Evolutionary conservation across 257 asterid genomes (phyloP).

Genomic region (Plantago elongata): DNA sequence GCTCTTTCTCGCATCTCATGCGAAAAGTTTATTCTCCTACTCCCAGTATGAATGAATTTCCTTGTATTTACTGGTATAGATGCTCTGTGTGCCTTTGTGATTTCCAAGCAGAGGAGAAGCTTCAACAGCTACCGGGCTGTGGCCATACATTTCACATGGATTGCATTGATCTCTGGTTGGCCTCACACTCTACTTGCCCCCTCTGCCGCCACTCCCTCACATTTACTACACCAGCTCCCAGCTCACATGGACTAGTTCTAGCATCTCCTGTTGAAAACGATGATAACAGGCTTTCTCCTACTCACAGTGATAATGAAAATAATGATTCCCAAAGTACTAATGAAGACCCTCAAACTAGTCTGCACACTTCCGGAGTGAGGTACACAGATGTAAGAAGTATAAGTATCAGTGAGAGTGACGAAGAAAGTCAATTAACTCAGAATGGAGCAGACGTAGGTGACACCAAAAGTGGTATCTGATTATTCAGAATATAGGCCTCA

Average conservation of each 20-base stretch:
- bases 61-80: constrained; percentile 26
- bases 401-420: constrained; percentile 16
- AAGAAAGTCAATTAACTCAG: not conserved
- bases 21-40: no score
- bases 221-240: constrained; percentile 27
- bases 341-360: constrained; percentile 35
- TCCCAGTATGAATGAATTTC: not conserved
- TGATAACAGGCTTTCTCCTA: constrained; percentile 10
- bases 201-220: constrained; percentile 78
- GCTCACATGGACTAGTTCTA: constrained; percentile 5
- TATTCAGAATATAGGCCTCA: no score
- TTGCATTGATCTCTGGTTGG: constrained; percentile 79
- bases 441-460: not conserved
- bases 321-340: not conserved
- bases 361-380: constrained; percentile 12
- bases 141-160: constrained; percentile 82
- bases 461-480: not conserved
- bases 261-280: constrained; percentile 18
- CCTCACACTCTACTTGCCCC: constrained; percentile 73
- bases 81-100: constrained; percentile 87
- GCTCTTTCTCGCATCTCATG: no score
- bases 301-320: constrained; percentile 12
- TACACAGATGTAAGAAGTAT: constrained; percentile 17
- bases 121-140: constrained; percentile 79
- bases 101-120: constrained; percentile 60